Base-by-base conservation (phyloP, 2,329 filamentous ascomycete species). In the Sclerotinia borealis region DNA sequence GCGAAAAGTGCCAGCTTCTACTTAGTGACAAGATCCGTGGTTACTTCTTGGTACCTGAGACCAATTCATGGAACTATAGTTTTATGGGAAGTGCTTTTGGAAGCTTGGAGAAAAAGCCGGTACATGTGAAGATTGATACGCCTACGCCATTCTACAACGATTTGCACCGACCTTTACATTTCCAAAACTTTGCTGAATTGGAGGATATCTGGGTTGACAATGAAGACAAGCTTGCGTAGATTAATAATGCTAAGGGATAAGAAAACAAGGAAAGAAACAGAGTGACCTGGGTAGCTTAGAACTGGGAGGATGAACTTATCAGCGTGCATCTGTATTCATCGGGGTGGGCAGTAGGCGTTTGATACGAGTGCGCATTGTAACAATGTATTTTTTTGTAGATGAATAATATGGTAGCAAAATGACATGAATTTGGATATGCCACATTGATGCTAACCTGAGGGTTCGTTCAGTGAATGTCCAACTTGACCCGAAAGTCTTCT, bases 161-260 rank as follows among this genome's bases (percentile, higher is more conserved):
- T 71, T 83, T 92, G 71, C 96, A 99, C 77, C 86, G 95, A 31
- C 93, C 93, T 19, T 80, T 97, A 63, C 95, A 99, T 79, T 99
- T 99, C 84, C 89, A 93, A 76, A 96, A 92, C 77, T 99, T 99
- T 78, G 92, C 93, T 1, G 93, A 99, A 80, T 78, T 99, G 75
- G 95, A 99, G 79, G 93, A 99, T 77, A 90, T 96, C 48, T 96
- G 93, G 86, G 93, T 97, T 52, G 95, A 99, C 76, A 83, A 92
- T 72, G 86, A 86, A 68, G 93, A 99, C 79, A 93, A 93, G 76
- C 96, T 99, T 80, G 93, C 92, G 71, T 98, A 84, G 81, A 69
- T 58, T 52, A 52, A 48, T 58, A 43, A 59, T 54, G 34, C 59
- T 36, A 34, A n/a, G 13, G 47, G 8, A 25, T 48, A 48, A 27